Evolutionary conservation across 176 grass and related monocot genomes (phyloP).

Genomic region (Carex parvula): DNA sequence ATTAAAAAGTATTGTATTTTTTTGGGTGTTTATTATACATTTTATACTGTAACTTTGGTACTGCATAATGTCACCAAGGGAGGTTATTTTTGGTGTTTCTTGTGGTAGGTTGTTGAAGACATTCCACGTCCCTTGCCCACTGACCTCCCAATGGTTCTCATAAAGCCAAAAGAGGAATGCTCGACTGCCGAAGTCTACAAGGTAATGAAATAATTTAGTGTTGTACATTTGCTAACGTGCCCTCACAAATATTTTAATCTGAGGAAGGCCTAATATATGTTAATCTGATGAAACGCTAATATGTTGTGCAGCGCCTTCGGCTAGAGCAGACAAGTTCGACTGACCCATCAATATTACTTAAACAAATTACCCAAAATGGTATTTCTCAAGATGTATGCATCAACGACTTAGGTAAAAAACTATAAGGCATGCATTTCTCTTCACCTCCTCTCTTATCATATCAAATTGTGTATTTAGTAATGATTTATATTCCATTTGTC

Average conservation of each 20-base stretch:
- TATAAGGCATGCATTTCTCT: not conserved
- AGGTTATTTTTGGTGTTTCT: conserved; percentile 6
- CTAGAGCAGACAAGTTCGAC: conserved; percentile 59
- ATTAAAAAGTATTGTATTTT: not conserved
- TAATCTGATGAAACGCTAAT: not conserved
- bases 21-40: not conserved
- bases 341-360: conserved; percentile 72
- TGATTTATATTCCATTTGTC: conserved; percentile 29
- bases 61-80: not conserved
- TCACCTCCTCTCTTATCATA: not conserved
- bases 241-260: not conserved
- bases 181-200: conserved; percentile 96
- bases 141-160: conserved; percentile 76
- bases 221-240: conserved; percentile 1
- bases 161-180: conserved; percentile 94
- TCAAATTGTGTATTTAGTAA: conserved; percentile 19
- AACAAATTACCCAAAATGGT: conserved; percentile 63
- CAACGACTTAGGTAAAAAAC: conserved; percentile 78
- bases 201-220: conserved; percentile 34
- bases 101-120: conserved; percentile 74
- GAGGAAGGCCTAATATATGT: not conserved
- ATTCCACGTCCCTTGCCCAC: conserved; percentile 45
- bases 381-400: conserved; percentile 91
- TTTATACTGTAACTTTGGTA: not conserved
- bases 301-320: conserved; percentile 48